Percentiles rank a stretch among this genome's conserved stretches.
Conservation (phyloP, 257 asterid species). For the Galeopsis tetrahit region DNA sequence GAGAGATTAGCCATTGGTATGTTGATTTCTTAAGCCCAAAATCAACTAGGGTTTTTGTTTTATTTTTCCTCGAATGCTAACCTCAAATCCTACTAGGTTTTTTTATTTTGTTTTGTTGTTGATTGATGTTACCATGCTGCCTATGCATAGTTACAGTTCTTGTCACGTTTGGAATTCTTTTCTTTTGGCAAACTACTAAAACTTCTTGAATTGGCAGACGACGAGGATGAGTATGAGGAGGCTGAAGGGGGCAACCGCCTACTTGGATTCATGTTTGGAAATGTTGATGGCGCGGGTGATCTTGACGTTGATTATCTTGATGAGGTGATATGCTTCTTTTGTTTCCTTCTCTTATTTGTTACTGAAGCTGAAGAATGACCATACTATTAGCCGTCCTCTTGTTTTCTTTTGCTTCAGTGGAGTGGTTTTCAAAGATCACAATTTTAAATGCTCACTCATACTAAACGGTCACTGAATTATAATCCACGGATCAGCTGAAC, state of each 20-base stretch:
- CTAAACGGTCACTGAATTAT: not conserved
- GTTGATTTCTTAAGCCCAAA: conserved; percentile 32
- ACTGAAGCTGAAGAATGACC: conserved; percentile 23
- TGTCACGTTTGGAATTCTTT: conserved; percentile 29
- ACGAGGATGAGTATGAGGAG: conserved; percentile 94
- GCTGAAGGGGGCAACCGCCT: conserved; percentile 81
- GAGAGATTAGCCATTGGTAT: conserved; percentile 44
- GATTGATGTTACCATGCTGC: conserved; percentile 12
- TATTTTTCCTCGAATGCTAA: not conserved
- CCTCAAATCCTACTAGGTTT: conserved; percentile 41
- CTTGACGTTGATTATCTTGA: conserved; percentile 99
- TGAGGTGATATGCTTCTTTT: conserved; percentile 59
- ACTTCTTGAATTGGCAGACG: conserved; percentile 55
- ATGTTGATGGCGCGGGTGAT: conserved; percentile 94
- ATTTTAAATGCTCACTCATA: conserved; percentile 12
- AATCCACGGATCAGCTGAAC: not conserved
- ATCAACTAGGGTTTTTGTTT: conserved; percentile 41
- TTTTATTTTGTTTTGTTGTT: conserved; percentile 3
- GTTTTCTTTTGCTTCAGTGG: conserved; percentile 6
- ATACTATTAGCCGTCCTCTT: not conserved
- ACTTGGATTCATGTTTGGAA: conserved; percentile 97
- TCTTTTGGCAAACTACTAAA: conserved; percentile 21
- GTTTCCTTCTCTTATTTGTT: not conserved
- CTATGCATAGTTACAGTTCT: conserved; percentile 17
- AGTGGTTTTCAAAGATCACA: conserved; percentile 7